A percentile compares a stretch with the other conserved stretches of the same genome.
phyloP scores from a whole-genome alignment of 192 early-diverging fungal species.

The Coemansia reversa region DNA sequence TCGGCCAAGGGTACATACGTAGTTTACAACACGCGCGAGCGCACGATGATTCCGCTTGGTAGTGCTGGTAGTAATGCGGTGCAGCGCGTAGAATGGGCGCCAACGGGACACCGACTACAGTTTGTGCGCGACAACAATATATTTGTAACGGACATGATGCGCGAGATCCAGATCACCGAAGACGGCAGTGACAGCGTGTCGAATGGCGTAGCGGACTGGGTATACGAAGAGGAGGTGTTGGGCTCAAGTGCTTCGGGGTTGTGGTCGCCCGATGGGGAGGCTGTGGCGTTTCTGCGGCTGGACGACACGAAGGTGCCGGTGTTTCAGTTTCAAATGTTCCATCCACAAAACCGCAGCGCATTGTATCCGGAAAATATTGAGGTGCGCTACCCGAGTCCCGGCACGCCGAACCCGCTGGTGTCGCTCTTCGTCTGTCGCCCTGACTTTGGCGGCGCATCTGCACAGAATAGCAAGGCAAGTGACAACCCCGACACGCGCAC shows the following conservation, averaged over 20 bases:
- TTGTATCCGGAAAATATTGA: constrained; percentile 69
- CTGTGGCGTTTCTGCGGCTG: constrained; percentile 81
- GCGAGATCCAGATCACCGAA: constrained; percentile 74
- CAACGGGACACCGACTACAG: constrained; percentile 71
- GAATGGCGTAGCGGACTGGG: constrained; percentile 98
- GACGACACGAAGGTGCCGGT: constrained; percentile 82
- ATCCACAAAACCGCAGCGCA: constrained; percentile 56
- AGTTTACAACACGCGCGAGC: constrained; percentile 67
- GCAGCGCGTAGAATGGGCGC: constrained; percentile 75
- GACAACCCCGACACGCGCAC: constrained; percentile 43
- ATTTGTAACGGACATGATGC: constrained; percentile 69
- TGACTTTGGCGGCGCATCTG: constrained; percentile 25
- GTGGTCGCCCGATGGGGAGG: constrained; percentile 83
- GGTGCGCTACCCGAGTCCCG: constrained; percentile 92
- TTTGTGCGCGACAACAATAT: constrained; percentile 90
- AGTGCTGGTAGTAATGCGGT: constrained; percentile 48
- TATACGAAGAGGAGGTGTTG: constrained; percentile 96
- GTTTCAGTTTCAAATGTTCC: constrained; percentile 73
- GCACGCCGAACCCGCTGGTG: constrained; percentile 80
- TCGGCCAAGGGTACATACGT: constrained; percentile 79
- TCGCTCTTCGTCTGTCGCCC: constrained; percentile 68
- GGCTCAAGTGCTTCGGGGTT: constrained; percentile 66
- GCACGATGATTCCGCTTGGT: constrained; percentile 61
- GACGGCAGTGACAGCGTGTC: constrained; percentile 81
- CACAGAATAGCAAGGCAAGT: constrained; percentile 28